Conservation (phyloP, 179 eudicot species). For the Silene noctiflora region DNA sequence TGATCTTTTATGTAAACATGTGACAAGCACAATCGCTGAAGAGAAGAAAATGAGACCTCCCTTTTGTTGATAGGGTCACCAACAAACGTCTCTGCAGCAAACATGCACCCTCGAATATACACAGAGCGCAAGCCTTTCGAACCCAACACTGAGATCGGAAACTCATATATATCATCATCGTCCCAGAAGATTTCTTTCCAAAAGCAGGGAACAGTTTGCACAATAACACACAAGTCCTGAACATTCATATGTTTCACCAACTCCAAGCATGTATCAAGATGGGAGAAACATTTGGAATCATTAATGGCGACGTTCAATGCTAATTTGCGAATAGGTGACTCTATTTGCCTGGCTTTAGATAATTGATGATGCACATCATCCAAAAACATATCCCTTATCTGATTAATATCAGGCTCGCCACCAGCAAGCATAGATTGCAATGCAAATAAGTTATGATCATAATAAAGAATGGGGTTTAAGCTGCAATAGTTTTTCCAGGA, state of each 20-base stretch:
- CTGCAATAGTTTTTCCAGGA: slow-evolving; percentile 5
- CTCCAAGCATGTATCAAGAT: slow-evolving; percentile 9
- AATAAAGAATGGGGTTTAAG: slow-evolving; percentile 11
- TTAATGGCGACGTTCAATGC: background rate
- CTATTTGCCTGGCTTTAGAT: background rate
- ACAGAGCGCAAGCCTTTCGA: background rate
- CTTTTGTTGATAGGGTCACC: no score
- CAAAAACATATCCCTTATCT: slow-evolving; percentile 11
- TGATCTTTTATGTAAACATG: background rate
- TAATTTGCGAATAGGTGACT: background rate
- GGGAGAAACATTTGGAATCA: background rate
- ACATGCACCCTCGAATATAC: no score
- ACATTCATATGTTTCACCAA: background rate
- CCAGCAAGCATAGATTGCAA: background rate
- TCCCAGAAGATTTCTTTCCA: no score
- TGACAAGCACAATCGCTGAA: background rate
- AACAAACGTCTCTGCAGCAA: no score
- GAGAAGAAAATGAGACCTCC: no score
- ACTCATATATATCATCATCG: background rate
- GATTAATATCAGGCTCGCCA: background rate
- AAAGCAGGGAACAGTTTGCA: background rate
- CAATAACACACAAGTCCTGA: slow-evolving; percentile 8
- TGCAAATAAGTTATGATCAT: slow-evolving; percentile 12
- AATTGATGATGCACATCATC: slow-evolving; percentile 3
- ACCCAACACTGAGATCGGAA: slow-evolving; percentile 1